phyloP scores from a whole-genome alignment of 1,284 basidiomycete genomes.

The Coniferiporia weirii region DNA sequence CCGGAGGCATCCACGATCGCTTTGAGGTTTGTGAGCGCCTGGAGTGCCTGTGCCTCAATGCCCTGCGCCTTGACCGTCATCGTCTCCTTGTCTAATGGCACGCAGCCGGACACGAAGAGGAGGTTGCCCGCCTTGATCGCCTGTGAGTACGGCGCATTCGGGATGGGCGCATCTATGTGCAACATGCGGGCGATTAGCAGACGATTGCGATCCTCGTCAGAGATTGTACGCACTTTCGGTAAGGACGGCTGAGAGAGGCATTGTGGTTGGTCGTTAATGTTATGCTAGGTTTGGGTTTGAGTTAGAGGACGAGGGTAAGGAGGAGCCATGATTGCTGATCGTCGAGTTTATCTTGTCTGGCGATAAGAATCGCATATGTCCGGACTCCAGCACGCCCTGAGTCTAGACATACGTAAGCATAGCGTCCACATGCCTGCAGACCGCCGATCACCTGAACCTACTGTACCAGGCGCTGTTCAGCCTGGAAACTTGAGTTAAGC shows the following conservation, averaged over 20 bases:
- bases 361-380: too few relatives aligned
- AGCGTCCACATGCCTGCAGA: too few relatives aligned
- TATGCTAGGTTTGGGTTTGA: not conserved
- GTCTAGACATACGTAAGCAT: too few relatives aligned
- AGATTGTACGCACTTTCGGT: not conserved
- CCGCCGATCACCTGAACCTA: too few relatives aligned
- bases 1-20: slow-evolving; percentile 81
- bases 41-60: slow-evolving; percentile 79
- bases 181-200: not conserved
- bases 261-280: not conserved
- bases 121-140: slow-evolving; percentile 83
- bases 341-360: too few relatives aligned
- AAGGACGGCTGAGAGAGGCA: not conserved
- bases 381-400: too few relatives aligned
- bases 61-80: slow-evolving; percentile 75
- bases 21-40: slow-evolving; percentile 84
- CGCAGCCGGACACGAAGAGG: slow-evolving; percentile 87
- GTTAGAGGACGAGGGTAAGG: not conserved
- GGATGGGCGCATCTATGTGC: slow-evolving; percentile 68
- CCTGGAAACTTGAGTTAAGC: too few relatives aligned
- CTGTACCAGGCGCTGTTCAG: too few relatives aligned
- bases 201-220: not conserved
- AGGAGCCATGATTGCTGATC: not conserved
- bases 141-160: slow-evolving; percentile 90
- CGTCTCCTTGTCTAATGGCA: slow-evolving; percentile 76